Percentiles rank a stretch among this genome's conserved stretches.
These are phyloP conservation scores for Colletotrichum caudatum DNA, from an alignment of 2,329 filamentous ascomycete genomes.

Conservation along the genomic window DNA sequence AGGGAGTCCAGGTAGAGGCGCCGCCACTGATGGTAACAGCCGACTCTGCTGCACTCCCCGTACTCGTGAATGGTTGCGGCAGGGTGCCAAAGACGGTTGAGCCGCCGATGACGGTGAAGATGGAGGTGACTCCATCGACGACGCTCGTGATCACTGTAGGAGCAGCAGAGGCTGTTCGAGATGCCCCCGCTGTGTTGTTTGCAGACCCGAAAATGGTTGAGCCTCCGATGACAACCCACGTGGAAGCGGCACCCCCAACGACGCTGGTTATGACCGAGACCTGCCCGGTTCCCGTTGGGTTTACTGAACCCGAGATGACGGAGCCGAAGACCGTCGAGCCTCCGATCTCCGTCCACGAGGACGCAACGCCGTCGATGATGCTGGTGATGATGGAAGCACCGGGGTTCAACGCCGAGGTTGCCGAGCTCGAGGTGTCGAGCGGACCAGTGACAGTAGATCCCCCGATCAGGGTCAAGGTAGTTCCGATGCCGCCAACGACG, in stretches of 20 bases:
- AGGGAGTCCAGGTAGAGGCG: background rate
- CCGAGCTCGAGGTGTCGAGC: background rate
- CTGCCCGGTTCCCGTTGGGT: background rate
- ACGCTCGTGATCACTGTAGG: conserved; percentile 12
- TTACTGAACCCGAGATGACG: background rate
- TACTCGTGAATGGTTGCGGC: background rate
- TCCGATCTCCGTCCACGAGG: conserved; percentile 16
- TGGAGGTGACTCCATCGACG: conserved; percentile 1
- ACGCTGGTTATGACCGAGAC: conserved; percentile 19
- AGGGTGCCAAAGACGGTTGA: conserved; percentile 3
- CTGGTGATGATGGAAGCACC: conserved; percentile 21
- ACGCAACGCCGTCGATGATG: background rate
- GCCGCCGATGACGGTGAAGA: conserved; percentile 10
- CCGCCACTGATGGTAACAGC: background rate
- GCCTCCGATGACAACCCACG: conserved; percentile 17
- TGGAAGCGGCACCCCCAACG: background rate
- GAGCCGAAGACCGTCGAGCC: background rate
- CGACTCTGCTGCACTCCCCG: background rate
- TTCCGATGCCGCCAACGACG: background rate
- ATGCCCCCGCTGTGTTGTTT: background rate
- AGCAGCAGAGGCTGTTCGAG: background rate
- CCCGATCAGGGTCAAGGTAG: conserved; percentile 5
- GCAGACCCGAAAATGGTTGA: background rate
- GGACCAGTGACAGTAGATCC: background rate
- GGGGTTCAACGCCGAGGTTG: background rate